phyloP scores from a whole-genome alignment of 768 basidiomycete genomes.

The Pleurotus salmoneostramineus region DNA sequence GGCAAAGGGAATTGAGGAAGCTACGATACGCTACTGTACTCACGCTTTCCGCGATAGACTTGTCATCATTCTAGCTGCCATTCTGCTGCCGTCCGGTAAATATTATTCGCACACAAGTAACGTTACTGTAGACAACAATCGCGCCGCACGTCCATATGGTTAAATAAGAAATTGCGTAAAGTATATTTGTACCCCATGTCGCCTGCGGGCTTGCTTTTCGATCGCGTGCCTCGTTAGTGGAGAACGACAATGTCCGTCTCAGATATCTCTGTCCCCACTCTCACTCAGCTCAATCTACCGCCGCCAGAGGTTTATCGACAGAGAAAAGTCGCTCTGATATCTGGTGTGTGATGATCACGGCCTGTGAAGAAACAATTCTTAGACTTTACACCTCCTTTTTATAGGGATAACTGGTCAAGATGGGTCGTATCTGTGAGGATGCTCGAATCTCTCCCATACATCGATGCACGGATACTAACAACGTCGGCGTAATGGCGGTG shows the following conservation, averaged over 20 bases:
- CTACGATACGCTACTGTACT: too few species aligned
- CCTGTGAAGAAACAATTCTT: not conserved
- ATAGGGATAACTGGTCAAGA: constrained; percentile 95
- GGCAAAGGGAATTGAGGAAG: constrained; percentile 19
- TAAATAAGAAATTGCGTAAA: not conserved
- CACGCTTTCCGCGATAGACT: too few species aligned
- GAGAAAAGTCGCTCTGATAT: constrained; percentile 92
- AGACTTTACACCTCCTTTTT: not conserved
- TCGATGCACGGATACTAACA: not conserved
- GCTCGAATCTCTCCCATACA: not conserved
- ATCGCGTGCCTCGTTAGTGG: not conserved
- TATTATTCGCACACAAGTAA: too few species aligned
- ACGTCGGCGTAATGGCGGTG: not conserved
- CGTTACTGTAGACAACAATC: not conserved
- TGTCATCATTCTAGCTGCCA: too few species aligned
- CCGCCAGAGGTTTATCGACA: constrained; percentile 80
- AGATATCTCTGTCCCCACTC: constrained; percentile 31
- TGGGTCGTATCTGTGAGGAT: constrained; percentile 84
- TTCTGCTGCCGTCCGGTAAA: too few species aligned
- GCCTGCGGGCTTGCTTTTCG: not conserved
- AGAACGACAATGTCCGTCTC: constrained; percentile 37
- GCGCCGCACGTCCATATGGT: not conserved
- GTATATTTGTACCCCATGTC: too few species aligned
- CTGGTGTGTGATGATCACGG: constrained; percentile 47
- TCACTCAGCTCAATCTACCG: constrained; percentile 56